Evolutionary conservation across 1,284 basidiomycete genomes (phyloP).

Genomic region (Cryptococcus sp.): DNA sequence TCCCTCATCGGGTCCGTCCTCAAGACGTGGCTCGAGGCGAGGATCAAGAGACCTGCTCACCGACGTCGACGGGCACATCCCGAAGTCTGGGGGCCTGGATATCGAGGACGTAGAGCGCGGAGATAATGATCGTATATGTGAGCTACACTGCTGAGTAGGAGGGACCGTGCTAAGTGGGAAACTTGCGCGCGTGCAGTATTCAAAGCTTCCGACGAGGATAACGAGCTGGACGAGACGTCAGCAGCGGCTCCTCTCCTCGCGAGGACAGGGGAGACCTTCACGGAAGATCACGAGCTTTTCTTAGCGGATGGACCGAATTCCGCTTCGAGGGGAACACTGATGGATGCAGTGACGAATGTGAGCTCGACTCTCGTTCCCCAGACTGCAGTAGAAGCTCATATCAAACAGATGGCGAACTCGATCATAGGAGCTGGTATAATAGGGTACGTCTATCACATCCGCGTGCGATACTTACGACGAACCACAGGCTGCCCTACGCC

Average conservation of each 20-base stretch:
- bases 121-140: constrained; percentile 10
- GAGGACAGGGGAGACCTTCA: constrained; percentile 11
- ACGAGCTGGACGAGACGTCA: constrained; percentile 29
- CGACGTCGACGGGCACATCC: not conserved
- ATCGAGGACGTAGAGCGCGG: constrained; percentile 1
- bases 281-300: constrained; percentile 30
- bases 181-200: constrained; percentile 27
- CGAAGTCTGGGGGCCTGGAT: too few relatives aligned
- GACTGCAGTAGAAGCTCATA: not conserved
- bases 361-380: constrained; percentile 3
- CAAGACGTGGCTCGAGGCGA: constrained; percentile 12
- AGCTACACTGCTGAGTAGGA: not conserved
- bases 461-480: not conserved
- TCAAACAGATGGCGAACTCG: constrained; percentile 71
- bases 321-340: constrained; percentile 39
- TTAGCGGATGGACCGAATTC: constrained; percentile 34
- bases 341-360: constrained; percentile 53
- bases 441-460: constrained; percentile 58
- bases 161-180: not conserved
- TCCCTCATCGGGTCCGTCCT: constrained; percentile 8
- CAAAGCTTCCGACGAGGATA: constrained; percentile 33
- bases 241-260: constrained; percentile 9
- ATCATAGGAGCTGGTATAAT: constrained; percentile 96
- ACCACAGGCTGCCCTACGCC: constrained; percentile 82
- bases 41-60: constrained; percentile 11